Evolutionary conservation across 495 filamentous ascomycete species (phyloP), one percentile per base, ranked within the genome.

Genomic region (Podospora pseudopauciseta): DNA sequence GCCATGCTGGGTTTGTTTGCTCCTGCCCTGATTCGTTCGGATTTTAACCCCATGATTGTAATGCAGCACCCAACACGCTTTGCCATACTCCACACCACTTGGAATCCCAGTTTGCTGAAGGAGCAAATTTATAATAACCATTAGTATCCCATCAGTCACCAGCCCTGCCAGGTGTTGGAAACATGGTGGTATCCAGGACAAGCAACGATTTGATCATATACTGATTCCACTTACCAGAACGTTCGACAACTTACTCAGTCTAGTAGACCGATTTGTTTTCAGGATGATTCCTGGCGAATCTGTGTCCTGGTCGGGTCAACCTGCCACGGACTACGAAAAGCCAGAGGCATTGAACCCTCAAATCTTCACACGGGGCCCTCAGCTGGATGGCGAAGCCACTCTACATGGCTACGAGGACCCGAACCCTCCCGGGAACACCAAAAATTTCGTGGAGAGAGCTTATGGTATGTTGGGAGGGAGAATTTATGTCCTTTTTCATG

Each of bases 301-400:
- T 49, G 39, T 49, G 16, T 58, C 56, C 56, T 58, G 19, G n/a
- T 9, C 56, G 1, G 56, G 56, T 19, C 56, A 39, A 3, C 34
- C 53, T 4, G 62, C 53, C 15, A 77, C 77, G 75, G 78, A 80
- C 62, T 76, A 76, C 62, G 76, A 76, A 39, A 80, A 79, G 39
- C 71, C 68, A 26, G 71, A 73, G 39, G 71, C 71, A 9, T n/a
- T 73, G 30, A 67, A 60, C n/a, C 71, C 71, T 0, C 71, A 73
- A 11, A 49, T 64, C 15, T 70, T 62, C 55, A 57, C 28, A 0
- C 30, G 65, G 39, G 9, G 39, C 16, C 71, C 68, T 1, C 68
- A 68, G 53, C 71, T 68, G 3, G 71, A 71, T 64, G 73, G 70
- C 54, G 74, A 80, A 59, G 72, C 69, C 16, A 74, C 77, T 3